Percentiles rank a stretch among this genome's conserved stretches.
Conservation (phyloP, 768 basidiomycete genomes). For the Butyriboletus loyo region DNA sequence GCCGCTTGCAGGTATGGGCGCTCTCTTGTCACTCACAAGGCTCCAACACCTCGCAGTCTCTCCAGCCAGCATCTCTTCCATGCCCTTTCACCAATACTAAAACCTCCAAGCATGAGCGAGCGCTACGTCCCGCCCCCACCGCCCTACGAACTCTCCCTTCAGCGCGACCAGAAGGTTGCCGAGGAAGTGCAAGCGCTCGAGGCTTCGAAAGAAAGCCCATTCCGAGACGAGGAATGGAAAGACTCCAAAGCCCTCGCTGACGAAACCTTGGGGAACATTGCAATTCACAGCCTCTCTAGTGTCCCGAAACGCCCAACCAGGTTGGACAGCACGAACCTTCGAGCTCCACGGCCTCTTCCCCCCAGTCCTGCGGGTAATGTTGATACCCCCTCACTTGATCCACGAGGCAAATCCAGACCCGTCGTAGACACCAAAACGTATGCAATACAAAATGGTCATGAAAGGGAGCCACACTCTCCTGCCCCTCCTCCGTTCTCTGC, state of each 20-base stretch:
- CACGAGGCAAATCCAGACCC: neutral
- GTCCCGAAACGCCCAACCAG: neutral
- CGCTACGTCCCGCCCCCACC: constrained; percentile 36
- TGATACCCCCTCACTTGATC: neutral
- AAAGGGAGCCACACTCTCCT: constrained; percentile 17
- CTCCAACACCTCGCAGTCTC: neutral
- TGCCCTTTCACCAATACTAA: neutral
- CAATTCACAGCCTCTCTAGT: neutral
- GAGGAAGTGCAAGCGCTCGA: constrained; percentile 16
- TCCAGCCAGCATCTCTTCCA: neutral
- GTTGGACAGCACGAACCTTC: neutral
- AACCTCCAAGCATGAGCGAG: constrained; percentile 20
- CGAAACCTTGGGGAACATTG: constrained; percentile 1
- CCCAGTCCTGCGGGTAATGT: constrained; percentile 13
- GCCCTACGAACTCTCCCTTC: constrained; percentile 39
- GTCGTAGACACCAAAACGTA: constrained; percentile 6
- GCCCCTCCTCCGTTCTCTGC: constrained; percentile 34
- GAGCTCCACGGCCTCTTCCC: constrained; percentile 26
- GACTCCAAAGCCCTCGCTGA: constrained; percentile 4
- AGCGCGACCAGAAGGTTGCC: constrained; percentile 52
- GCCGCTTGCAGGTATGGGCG: constrained; percentile 6
- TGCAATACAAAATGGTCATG: neutral
- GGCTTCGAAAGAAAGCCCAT: constrained; percentile 7
- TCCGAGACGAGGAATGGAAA: constrained; percentile 15
- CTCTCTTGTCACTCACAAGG: neutral